Base-by-base conservation (phyloP, 163 green algal species). In the Smithsoniella earleae region DNA sequence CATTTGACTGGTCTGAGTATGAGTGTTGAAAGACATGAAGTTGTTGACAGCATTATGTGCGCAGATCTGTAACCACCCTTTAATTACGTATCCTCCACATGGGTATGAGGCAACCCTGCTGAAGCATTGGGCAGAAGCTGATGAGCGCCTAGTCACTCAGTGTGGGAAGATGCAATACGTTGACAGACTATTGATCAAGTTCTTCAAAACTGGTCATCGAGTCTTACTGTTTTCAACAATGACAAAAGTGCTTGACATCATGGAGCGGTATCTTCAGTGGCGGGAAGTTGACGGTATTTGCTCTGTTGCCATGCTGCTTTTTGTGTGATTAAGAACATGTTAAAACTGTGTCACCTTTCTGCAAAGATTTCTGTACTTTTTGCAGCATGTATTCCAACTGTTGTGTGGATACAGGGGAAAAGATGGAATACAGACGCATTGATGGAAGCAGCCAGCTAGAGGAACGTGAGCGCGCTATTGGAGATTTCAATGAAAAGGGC, bases 131-230 rank as follows among this genome's bases (percentile, higher is more conserved):
- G 34, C 79, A 83, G 40, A 66, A 73, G 36, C 63, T 65, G 31
- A 62, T 38, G 54, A 63, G 36, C 20, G 44, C 69, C 54, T 95
- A 36, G 77, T 95, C 44, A 77, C 81, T 18, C 84, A 89, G 75
- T 98, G 92, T 81, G 94, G 94, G 78, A 99, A 99, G 85, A 82
- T 99, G 75, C 79, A 82, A 45, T 79, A 94, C 46, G 85, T 99
- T 62, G 93, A 98, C 81, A 78, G 86, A 2, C 78, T 98, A 73
- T 87, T 98, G 46, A 79, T 96, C 34, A 98, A 98, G 88, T 86
- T 98, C 62, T 81, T 84, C 30, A 64, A 83, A 28, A 85, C 80
- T 10, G 86, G 87, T 2, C 89, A 96, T 81, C 75, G 87, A 43
- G 87, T 96, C 46, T 80, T 96, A 49, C 81, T 96, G 5, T 96